Conservation (phyloP, 2,329 filamentous ascomycete species). For the Ilyonectria sp. region DNA sequence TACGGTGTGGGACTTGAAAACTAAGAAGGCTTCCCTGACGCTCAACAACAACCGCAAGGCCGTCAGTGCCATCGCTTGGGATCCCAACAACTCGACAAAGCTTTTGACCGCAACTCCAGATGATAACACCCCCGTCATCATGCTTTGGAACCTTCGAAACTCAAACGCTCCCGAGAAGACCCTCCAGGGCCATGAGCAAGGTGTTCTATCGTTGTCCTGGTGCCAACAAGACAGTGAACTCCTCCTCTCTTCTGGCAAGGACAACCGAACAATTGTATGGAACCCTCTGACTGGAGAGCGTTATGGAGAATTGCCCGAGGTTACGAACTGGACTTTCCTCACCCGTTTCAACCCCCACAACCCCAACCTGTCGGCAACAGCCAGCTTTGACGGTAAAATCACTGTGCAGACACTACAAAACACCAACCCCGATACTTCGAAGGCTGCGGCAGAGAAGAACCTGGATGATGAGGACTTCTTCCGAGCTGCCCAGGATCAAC, state of each 20-base stretch:
- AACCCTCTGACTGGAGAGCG: conserved; percentile 92
- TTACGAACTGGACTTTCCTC: conserved; percentile 99
- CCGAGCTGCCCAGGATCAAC: conserved; percentile 90
- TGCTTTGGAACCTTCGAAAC: conserved; percentile 96
- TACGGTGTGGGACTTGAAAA: conserved; percentile 98
- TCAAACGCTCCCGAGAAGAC: conserved; percentile 94
- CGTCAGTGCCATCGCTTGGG: conserved; percentile 97
- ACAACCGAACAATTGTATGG: conserved; percentile 96
- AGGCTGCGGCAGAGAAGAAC: conserved; percentile 76
- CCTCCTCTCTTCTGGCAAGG: conserved; percentile 93
- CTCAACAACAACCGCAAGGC: conserved; percentile 96
- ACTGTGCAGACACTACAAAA: conserved; percentile 94
- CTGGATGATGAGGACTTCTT: conserved; percentile 97
- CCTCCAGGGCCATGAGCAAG: conserved; percentile 93
- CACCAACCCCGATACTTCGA: conserved; percentile 83
- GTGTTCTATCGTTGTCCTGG: conserved; percentile 95
- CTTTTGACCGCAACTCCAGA: conserved; percentile 93
- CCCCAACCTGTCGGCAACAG: conserved; percentile 91
- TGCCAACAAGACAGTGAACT: conserved; percentile 92
- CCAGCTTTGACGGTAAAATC: conserved; percentile 97
- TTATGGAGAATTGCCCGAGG: conserved; percentile 94
- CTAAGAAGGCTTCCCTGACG: conserved; percentile 96
- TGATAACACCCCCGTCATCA: conserved; percentile 88
- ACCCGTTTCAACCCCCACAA: conserved; percentile 96
- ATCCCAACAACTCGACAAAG: conserved; percentile 95